Percentiles rank a stretch among this genome's conserved stretches.
phyloP scores from a whole-genome alignment of 441 rosid genomes.

The Populus hybrid region DNA sequence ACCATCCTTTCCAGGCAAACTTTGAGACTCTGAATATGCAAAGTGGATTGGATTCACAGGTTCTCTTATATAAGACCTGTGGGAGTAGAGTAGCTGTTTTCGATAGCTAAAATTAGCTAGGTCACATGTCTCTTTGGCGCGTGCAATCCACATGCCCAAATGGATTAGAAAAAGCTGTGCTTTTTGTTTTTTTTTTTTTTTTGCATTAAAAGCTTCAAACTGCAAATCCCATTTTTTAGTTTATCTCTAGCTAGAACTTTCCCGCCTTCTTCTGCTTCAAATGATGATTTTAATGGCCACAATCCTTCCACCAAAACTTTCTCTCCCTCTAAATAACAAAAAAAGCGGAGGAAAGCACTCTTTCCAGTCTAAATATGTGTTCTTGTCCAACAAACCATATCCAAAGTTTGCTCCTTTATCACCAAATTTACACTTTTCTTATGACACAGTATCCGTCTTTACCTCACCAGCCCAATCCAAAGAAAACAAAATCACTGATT shows the following conservation, averaged over 20 bases:
- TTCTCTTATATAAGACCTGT: background rate
- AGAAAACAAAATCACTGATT: constrained; percentile 24
- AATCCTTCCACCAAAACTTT: constrained; percentile 24
- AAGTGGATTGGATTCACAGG: constrained; percentile 20
- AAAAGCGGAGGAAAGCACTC: constrained; percentile 16
- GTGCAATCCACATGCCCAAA: constrained; percentile 20
- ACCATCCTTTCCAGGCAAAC: constrained; percentile 31
- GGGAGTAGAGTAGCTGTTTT: background rate
- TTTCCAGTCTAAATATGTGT: constrained; percentile 20
- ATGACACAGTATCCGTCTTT: constrained; percentile 11
- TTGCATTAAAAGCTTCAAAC: background rate
- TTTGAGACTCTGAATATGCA: constrained; percentile 12
- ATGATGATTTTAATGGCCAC: constrained; percentile 36
- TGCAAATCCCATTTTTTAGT: background rate
- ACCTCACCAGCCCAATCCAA: constrained; percentile 18
- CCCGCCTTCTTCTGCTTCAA: background rate
- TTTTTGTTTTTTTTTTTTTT: background rate
- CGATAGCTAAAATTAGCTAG: background rate
- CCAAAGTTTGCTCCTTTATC: constrained; percentile 23
- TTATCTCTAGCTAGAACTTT: background rate
- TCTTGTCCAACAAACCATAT: constrained; percentile 23
- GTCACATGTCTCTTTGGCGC: constrained; percentile 22
- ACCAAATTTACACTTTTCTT: constrained; percentile 20
- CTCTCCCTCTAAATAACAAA: constrained; percentile 14
- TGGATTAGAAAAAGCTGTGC: background rate